Evolutionary conservation across 176 grass and related monocot genomes (phyloP).

Genomic region (Oryza meyeriana): DNA sequence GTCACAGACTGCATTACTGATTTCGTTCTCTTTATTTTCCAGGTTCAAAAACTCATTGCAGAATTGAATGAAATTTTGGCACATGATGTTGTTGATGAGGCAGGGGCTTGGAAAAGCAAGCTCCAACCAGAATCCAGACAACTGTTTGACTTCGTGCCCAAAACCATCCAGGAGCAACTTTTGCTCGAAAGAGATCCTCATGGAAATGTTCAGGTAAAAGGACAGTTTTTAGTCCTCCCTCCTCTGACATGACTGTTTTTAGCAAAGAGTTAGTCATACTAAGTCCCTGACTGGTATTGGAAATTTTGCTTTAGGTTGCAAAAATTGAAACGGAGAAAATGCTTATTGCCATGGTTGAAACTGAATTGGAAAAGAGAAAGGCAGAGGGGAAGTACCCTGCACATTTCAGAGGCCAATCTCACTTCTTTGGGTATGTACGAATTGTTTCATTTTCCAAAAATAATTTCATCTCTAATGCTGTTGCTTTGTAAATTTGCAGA

Average conservation of each 20-base stretch:
- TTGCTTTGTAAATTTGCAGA: slow-evolving; percentile 43
- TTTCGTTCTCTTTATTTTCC: slow-evolving; percentile 19
- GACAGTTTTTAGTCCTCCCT: not conserved
- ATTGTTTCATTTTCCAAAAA: not conserved
- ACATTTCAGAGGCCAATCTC: slow-evolving; percentile 89
- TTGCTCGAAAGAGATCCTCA: slow-evolving; percentile 97
- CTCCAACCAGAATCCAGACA: slow-evolving; percentile 53
- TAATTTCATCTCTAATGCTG: not conserved
- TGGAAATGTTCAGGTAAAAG: slow-evolving; percentile 94
- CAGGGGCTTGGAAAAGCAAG: slow-evolving; percentile 86
- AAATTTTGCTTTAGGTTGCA: slow-evolving; percentile 55
- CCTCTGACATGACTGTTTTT: not conserved
- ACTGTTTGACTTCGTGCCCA: slow-evolving; percentile 88
- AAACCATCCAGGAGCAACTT: slow-evolving; percentile 92
- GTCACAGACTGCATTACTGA: not conserved
- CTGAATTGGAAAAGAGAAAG: slow-evolving; percentile 93
- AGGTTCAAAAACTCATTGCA: slow-evolving; percentile 96
- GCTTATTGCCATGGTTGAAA: slow-evolving; percentile 98
- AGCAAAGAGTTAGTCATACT: not conserved
- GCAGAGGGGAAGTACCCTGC: slow-evolving; percentile 64
- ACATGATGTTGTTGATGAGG: slow-evolving; percentile 88
- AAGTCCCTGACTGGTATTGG: not conserved
- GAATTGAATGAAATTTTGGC: slow-evolving; percentile 97
- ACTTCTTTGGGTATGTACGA: slow-evolving; percentile 88
- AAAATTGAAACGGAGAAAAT: slow-evolving; percentile 99